Base-by-base conservation (phyloP, 2,329 filamentous ascomycete genomes). In the Raffaelea deltoideospora region DNA sequence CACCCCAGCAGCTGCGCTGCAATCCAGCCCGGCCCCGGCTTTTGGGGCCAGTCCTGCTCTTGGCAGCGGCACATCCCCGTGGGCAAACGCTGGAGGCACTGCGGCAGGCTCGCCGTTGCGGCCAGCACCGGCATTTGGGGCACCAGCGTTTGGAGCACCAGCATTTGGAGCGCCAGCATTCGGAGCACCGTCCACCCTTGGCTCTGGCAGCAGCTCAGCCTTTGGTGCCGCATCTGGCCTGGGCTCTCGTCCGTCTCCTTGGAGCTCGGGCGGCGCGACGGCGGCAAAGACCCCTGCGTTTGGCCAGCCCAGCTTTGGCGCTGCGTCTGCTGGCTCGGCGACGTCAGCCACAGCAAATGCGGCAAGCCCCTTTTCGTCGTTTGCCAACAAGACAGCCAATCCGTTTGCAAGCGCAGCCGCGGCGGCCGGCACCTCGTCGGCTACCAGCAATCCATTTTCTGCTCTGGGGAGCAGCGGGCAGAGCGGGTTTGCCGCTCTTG, bases 401-500 rank as follows among this genome's bases (percentile, higher is more conserved):
- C 38, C 43, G 0, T 45, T 45, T 36, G 38, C 37, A 5, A 37
- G 32, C 43, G 58, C 55, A 4, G 51, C 52, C 8, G 38, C 43
- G 13, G 45, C 47, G 11, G 46, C 41, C 38, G 49, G n/a, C n/a
- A n/a, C 45, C 20, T 41, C 50, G 2, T 19, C 28, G 5, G 5
- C 37, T 2, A 33, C 5, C 10, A 33, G 33, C 33, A 26, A 43
- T 36, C 33, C 48, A n/a, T 40, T 53, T 45, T 14, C 46, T 41
- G 48, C 35, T 15, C 44, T 48, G 13, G 29, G 22, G 22, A 39
- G 31, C 32, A 31, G 42, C 15, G 38, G 35, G 20, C 35, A 43
- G 11, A 45, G 66, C 3, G 72, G 71, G 2, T 79, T 79, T 49
- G 64, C 58, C 7, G 61, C 67, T 15, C 45, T 73, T 24, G n/a